Evolutionary conservation across 371 early-diverging fungal species (phyloP), one percentile per base, ranked within the genome.

Genomic region (Mortierella sp.): DNA sequence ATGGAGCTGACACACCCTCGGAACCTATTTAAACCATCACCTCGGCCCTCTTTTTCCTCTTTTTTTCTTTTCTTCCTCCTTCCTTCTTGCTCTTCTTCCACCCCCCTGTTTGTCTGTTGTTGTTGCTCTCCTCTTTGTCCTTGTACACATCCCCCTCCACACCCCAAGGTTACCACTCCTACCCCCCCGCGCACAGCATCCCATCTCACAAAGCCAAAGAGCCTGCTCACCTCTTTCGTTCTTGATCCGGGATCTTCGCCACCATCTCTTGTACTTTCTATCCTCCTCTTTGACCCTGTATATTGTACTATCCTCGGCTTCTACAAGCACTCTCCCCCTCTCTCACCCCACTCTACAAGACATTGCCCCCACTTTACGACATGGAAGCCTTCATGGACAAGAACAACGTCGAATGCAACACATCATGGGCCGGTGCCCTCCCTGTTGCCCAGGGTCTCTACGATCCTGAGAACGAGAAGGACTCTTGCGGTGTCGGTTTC

Each of bases 401-500:
- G 56, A 79, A 67, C 73, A 69, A 72, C 59, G 47, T 71, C 46
- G 79, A 72, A 49, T 57, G 45, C 66, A 86, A 86, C 72, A 73
- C 62, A 60, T 88, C 87, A 24, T 96, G 96, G 96, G 95, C 95
- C 34, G 87, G 83, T 42, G 86, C 90, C 27, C 82, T 96, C 64
- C 98, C 98, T 13, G 80, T 86, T 49, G 87, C 90, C 24, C 94
- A 95, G 82, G 98, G 95, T 45, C 84, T 97, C 24, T 97, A 97
- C 73, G 82, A 95, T 71, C 96, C 98, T 27, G 88, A 86, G 59
- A 84, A 85, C 67, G 97, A 97, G 84, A 94, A 94, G 67, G 97
- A 97, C 78, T 89, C 96, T 10, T 98, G 98, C 81, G 98, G 98
- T 83, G 98, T 98, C 58, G 98, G 98, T 2, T 98, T 98, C 78